These are phyloP conservation scores for Pseudonitzschia multistriata DNA, from an alignment of 108 stramenopile species.

Conservation along the genomic window DNA sequence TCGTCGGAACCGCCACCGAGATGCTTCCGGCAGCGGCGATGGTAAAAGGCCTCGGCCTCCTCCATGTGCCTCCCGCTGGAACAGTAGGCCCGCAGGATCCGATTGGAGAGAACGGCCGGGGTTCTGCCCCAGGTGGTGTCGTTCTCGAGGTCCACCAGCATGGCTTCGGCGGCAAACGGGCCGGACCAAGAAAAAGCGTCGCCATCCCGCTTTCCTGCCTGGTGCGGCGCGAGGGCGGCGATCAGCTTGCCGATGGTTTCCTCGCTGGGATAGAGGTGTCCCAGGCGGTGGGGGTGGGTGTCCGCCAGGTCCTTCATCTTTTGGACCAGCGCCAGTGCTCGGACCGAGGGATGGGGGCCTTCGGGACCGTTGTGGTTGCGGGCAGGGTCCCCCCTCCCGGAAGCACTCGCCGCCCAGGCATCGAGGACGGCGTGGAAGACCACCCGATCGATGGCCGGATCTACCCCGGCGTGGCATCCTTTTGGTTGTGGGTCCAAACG, in stretches of 20 bases:
- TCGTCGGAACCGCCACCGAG: background rate
- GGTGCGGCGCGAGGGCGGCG: background rate
- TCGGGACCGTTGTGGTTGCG: background rate
- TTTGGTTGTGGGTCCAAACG: too few relatives aligned
- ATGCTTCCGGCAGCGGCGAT: background rate
- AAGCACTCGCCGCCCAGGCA: slow-evolving; percentile 3
- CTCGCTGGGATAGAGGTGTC: background rate
- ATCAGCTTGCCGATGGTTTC: slow-evolving; percentile 9
- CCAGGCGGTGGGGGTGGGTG: background rate
- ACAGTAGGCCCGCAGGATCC: slow-evolving; percentile 10
- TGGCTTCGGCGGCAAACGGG: slow-evolving; percentile 17
- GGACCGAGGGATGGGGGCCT: background rate
- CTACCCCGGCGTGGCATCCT: background rate
- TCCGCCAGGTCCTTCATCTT: slow-evolving; percentile 11
- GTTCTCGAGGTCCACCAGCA: slow-evolving; percentile 18
- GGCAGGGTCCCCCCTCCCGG: background rate
- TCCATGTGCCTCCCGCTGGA: background rate
- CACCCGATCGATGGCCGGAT: slow-evolving; percentile 1
- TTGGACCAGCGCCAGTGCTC: background rate
- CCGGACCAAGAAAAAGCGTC: background rate
- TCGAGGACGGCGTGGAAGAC: slow-evolving; percentile 11
- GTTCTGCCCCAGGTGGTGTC: background rate
- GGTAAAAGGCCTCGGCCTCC: slow-evolving; percentile 10
- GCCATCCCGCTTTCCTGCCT: background rate
- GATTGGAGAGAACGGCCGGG: slow-evolving; percentile 10